phyloP scores from a whole-genome alignment of 75 land plant species.

The Picea glauca region DNA sequence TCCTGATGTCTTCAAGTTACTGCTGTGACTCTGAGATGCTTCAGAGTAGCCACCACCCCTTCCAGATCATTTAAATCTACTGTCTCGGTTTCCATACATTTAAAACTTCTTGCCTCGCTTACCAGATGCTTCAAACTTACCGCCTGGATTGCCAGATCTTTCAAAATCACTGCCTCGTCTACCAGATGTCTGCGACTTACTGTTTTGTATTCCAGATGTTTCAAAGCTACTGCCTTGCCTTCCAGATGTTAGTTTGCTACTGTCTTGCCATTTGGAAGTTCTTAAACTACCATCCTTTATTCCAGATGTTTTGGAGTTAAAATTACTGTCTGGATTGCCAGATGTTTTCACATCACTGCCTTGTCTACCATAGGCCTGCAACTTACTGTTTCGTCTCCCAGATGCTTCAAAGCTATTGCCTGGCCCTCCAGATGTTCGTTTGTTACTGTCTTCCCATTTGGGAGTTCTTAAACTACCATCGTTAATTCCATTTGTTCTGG shows the following conservation, averaged over 20 bases:
- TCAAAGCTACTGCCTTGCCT: background rate
- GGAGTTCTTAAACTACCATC: background rate
- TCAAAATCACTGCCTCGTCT: background rate
- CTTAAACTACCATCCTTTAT: background rate
- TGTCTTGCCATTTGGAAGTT: too few species aligned
- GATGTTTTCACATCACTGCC: background rate
- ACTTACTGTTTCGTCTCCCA: slow-evolving; percentile 1
- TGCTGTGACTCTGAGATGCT: background rate
- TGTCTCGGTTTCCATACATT: background rate
- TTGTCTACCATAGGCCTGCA: background rate
- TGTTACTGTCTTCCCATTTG: background rate
- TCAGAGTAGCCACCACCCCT: background rate
- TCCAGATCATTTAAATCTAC: background rate
- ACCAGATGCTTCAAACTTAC: background rate
- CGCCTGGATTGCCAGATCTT: background rate
- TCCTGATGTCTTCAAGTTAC: background rate
- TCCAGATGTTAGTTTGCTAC: background rate
- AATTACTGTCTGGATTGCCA: background rate
- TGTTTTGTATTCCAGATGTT: background rate
- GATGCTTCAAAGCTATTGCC: background rate
- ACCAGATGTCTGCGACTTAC: background rate
- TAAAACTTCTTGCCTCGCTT: background rate
- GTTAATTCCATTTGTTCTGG: background rate
- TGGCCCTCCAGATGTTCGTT: background rate
- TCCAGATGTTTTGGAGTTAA: background rate